Evolutionary conservation across 306 rosid species (phyloP).

Genomic region (Cicer judaicum): DNA sequence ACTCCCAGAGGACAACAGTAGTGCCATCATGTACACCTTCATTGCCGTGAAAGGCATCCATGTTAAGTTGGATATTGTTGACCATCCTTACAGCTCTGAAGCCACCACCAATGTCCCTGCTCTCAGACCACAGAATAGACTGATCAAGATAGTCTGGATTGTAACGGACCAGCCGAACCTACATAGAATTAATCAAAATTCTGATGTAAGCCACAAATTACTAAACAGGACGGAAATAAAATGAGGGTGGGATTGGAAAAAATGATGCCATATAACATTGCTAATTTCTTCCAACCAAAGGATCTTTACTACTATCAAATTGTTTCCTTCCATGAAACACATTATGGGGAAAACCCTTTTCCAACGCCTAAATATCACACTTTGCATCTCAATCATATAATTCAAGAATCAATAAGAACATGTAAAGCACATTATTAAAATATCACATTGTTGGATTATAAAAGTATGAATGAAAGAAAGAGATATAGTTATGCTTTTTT

Average conservation of each 20-base stretch:
- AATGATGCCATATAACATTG: neutral
- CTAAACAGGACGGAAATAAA: neutral
- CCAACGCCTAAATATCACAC: neutral
- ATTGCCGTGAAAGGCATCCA: slow-evolving; percentile 86
- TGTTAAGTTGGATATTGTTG: slow-evolving; percentile 69
- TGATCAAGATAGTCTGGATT: slow-evolving; percentile 68
- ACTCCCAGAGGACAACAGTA: slow-evolving; percentile 69
- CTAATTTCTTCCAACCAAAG: slow-evolving; percentile 11
- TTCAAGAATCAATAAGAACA: neutral
- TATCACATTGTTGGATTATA: slow-evolving; percentile 27
- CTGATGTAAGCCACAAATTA: slow-evolving; percentile 8
- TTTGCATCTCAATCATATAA: slow-evolving; percentile 19
- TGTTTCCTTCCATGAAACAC: neutral
- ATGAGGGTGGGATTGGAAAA: neutral
- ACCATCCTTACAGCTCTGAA: slow-evolving; percentile 80
- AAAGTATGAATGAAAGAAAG: slow-evolving; percentile 3
- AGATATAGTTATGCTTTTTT: neutral
- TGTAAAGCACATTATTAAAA: neutral
- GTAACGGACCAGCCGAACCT: slow-evolving; percentile 72
- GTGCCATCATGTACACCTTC: slow-evolving; percentile 93
- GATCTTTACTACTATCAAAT: slow-evolving; percentile 5
- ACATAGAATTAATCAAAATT: slow-evolving; percentile 37
- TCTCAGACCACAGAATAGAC: slow-evolving; percentile 80
- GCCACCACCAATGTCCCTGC: slow-evolving; percentile 72
- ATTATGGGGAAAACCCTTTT: neutral